Evolutionary conservation across 2,329 filamentous ascomycete species (phyloP).

Genomic region (Aspergillus candidus): DNA sequence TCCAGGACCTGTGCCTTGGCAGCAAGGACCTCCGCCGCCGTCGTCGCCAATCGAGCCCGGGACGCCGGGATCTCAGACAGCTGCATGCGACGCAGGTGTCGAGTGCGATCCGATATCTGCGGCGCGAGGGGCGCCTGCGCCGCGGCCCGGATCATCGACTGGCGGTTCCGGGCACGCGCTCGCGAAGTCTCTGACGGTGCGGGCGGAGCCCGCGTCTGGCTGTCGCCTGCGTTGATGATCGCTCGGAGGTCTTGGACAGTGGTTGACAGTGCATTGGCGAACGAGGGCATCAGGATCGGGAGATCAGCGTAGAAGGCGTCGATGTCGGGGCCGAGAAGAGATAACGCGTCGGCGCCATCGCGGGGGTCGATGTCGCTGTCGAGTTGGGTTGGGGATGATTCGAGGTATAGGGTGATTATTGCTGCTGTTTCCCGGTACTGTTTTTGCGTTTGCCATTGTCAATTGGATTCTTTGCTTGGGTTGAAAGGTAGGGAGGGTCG

Average conservation of each 20-base stretch:
- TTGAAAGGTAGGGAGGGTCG: constrained; percentile 2
- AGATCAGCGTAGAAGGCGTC: constrained; percentile 30
- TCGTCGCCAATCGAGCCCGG: constrained; percentile 29
- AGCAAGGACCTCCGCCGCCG: constrained; percentile 30
- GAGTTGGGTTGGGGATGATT: constrained; percentile 21
- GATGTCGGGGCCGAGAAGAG: constrained; percentile 31
- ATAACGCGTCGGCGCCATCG: constrained; percentile 19
- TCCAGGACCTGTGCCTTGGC: constrained; percentile 30
- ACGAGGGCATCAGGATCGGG: constrained; percentile 17
- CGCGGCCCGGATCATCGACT: constrained; percentile 5
- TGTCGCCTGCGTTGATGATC: constrained; percentile 17
- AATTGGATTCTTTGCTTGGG: neutral
- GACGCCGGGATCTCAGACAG: constrained; percentile 28
- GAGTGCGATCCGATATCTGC: constrained; percentile 24
- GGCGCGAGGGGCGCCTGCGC: constrained; percentile 17
- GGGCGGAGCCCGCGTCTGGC: constrained; percentile 5
- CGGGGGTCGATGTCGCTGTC: constrained; percentile 15
- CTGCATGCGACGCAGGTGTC: constrained; percentile 24
- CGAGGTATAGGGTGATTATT: constrained; percentile 34
- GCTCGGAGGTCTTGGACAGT: constrained; percentile 24
- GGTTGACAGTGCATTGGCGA: constrained; percentile 23
- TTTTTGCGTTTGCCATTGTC: neutral
- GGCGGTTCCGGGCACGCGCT: constrained; percentile 10
- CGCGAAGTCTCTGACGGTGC: constrained; percentile 9
- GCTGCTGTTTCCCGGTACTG: constrained; percentile 32